These are phyloP conservation scores for Cephalotrichum gorgonifer DNA, from an alignment of 2,329 filamentous ascomycete species.

Conservation along the genomic window DNA sequence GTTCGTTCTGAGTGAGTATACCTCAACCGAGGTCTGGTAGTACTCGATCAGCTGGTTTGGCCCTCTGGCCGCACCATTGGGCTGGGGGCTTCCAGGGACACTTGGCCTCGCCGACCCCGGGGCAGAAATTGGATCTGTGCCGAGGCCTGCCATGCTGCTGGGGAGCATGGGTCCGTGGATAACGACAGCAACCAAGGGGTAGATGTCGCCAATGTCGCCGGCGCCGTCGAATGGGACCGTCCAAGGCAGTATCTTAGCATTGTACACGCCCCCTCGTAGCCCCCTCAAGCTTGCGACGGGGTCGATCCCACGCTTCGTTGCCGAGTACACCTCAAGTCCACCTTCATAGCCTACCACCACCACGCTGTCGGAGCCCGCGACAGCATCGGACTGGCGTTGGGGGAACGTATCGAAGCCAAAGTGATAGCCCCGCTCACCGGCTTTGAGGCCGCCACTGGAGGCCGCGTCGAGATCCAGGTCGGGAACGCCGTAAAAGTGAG, in stretches of 20 bases:
- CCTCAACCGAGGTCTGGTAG: constrained; percentile 81
- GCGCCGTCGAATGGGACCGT: constrained; percentile 36
- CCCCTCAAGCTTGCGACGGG: constrained; percentile 62
- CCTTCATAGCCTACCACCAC: constrained; percentile 73
- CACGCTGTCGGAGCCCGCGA: constrained; percentile 46
- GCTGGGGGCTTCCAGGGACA: constrained; percentile 11
- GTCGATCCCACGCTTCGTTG: constrained; percentile 63
- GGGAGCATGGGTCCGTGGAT: constrained; percentile 63
- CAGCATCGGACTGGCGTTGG: constrained; percentile 21
- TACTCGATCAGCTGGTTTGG: constrained; percentile 33
- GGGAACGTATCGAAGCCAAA: constrained; percentile 71
- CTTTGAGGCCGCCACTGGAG: constrained; percentile 42
- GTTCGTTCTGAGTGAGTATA: constrained; percentile 76
- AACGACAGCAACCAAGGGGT: constrained; percentile 69
- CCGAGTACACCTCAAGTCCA: constrained; percentile 62
- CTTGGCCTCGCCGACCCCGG: neutral
- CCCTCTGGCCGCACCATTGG: constrained; percentile 27
- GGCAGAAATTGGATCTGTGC: neutral
- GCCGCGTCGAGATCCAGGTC: constrained; percentile 63
- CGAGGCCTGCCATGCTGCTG: constrained; percentile 23
- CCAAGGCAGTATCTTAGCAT: constrained; percentile 76
- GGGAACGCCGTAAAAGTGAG: constrained; percentile 67
- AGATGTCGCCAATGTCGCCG: constrained; percentile 33
- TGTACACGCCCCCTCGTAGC: constrained; percentile 66
- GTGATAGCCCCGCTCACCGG: constrained; percentile 62